Base-by-base conservation (phyloP, 2,329 filamentous ascomycete species). In the Botrytis pseudocinerea region DNA sequence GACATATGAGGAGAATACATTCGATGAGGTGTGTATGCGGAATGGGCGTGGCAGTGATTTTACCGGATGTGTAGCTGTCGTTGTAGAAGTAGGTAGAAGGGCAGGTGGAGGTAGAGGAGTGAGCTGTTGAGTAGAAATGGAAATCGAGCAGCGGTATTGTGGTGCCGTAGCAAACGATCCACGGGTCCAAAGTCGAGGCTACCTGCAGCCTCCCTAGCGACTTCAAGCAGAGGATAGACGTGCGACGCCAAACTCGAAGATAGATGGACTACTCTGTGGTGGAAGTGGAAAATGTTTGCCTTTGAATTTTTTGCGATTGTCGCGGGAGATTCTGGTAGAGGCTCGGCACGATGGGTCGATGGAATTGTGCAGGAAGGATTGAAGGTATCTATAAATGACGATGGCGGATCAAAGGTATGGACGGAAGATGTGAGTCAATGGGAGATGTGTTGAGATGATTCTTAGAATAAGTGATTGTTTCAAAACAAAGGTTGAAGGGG, bases 151-250 rank as follows among this genome's bases (percentile, higher is more conserved):
- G 60, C 57, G 68, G 66, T 66, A 46, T 65, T n/a, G 51, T 42
- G 18, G 28, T 59, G 40, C 62, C 22, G 46, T 62, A 61, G 42
- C 16, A 59, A 72, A 68, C 40, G 42, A 57, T 72, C 46, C 57
- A 71, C 66, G 32, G 48, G 59, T 64, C 46, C 38, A 69, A 69
- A 68, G 61, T 78, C 79, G 76, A 80, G 79, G 78, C 77, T 80
- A 73, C 61, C 77, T 78, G 78, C 77, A 80, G 79, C 76, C 78
- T 80, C 77, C 76, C 76, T 77, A 75, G 74, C 74, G 72, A 51
- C 74, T 74, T 76, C 72, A 76, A 73, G 71, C 73, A 74, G 59
- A 65, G 54, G 63, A 64, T 69, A 40, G 25, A 73, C 62, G 44
- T 74, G 54, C 59, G 70, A 60, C 71, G 64, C 68, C 66, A 74